A percentile compares a stretch with the other conserved stretches of the same genome.
Evolutionary conservation across 768 basidiomycete genomes (phyloP).

Genomic region (Suillus subaureus): DNA sequence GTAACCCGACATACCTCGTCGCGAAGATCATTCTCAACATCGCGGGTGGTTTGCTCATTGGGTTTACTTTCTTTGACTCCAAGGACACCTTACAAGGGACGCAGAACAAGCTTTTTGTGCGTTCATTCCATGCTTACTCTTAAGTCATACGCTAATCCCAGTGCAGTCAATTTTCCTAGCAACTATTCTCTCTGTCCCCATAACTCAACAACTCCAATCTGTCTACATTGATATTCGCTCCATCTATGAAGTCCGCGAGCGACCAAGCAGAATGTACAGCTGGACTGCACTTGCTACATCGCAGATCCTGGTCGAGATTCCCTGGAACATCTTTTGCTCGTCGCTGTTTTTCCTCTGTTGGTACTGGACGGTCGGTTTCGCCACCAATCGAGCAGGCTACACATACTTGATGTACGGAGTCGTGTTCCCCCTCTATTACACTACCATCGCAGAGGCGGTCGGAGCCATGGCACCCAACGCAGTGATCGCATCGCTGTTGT

Average conservation of each 20-base stretch:
- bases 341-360: conserved; percentile 49
- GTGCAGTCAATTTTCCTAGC: conserved; percentile 53
- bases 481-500: conserved; percentile 42
- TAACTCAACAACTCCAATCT: conserved; percentile 61
- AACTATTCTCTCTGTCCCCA: conserved; percentile 43
- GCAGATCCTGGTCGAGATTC: conserved; percentile 49
- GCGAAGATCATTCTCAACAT: conserved; percentile 42
- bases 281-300: conserved; percentile 62
- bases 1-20: conserved; percentile 42
- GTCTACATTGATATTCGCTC: conserved; percentile 56
- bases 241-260: conserved; percentile 65
- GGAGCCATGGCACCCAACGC: conserved; percentile 45
- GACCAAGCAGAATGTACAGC: conserved; percentile 62
- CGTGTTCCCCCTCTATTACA: conserved; percentile 45
- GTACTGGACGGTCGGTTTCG: conserved; percentile 50
- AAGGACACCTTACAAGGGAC: conserved; percentile 41
- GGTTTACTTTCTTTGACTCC: conserved; percentile 44
- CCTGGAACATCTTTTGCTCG: conserved; percentile 44
- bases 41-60: conserved; percentile 38
- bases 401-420: conserved; percentile 41
- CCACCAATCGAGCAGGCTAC: conserved; percentile 39
- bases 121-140: background rate
- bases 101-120: conserved; percentile 46
- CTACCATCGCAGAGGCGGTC: conserved; percentile 43
- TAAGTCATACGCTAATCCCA: background rate